Conservation (phyloP, 2,329 filamentous ascomycete genomes). For the Pseudocercospora musae region DNA sequence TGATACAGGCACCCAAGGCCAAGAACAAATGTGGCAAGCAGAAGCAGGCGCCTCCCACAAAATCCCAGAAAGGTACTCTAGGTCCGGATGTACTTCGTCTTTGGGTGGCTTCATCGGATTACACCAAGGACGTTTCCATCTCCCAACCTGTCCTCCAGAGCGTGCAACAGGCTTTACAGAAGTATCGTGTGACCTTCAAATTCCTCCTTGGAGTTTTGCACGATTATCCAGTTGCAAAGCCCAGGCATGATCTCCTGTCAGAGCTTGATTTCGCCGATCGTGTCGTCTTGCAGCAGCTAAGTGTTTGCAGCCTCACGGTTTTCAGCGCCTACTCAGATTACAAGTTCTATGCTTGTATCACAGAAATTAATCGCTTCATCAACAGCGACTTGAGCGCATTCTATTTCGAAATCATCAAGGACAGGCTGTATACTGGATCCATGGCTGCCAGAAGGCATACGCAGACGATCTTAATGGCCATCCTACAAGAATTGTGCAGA, state of each 20-base stretch:
- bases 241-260: conserved; percentile 12
- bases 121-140: conserved; percentile 81
- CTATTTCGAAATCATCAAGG: conserved; percentile 90
- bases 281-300: conserved; percentile 73
- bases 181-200: conserved; percentile 85
- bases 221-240: conserved; percentile 38
- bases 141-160: conserved; percentile 73
- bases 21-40: conserved; percentile 44
- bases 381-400: conserved; percentile 82
- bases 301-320: conserved; percentile 62
- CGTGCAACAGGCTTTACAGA: conserved; percentile 73
- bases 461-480: conserved; percentile 55
- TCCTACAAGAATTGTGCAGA: conserved; percentile 69
- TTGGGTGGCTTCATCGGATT: conserved; percentile 90
- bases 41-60: conserved; percentile 25
- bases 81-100: conserved; percentile 84
- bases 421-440: conserved; percentile 81
- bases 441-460: conserved; percentile 58
- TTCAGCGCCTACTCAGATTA: conserved; percentile 64
- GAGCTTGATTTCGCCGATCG: conserved; percentile 51
- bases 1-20: conserved; percentile 59
- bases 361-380: conserved; percentile 74
- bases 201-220: conserved; percentile 72
- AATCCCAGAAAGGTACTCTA: conserved; percentile 43
- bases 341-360: conserved; percentile 78